A percentile compares a stretch with the other conserved stretches of the same genome.
Conservation (phyloP, 371 early-diverging fungal genomes). For the Apophysomyces ossiformis region DNA sequence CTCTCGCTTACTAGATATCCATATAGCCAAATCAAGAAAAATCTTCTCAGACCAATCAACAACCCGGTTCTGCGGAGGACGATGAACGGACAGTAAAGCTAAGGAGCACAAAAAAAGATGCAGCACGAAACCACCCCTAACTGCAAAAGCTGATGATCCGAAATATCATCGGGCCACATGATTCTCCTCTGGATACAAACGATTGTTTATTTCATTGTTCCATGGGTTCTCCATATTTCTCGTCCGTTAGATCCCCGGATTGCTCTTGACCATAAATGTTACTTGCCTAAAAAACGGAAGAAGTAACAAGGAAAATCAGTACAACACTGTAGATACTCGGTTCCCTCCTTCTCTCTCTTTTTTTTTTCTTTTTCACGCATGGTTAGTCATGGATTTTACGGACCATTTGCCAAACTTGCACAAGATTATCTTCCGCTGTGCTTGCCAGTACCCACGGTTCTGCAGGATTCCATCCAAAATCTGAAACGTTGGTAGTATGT, state of each 20-base stretch:
- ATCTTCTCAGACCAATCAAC: slow-evolving; percentile 1
- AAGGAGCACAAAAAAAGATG: slow-evolving; percentile 4
- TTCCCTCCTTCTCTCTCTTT: too few relatives aligned
- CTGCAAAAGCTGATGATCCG: slow-evolving; percentile 12
- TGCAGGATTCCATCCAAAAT: slow-evolving; percentile 96
- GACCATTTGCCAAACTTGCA: slow-evolving; percentile 98
- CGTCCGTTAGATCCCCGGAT: slow-evolving; percentile 4
- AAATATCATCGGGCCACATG: neutral
- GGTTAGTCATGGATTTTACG: neutral
- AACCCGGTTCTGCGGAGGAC: neutral
- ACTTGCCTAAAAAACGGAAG: neutral
- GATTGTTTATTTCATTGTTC: slow-evolving; percentile 3
- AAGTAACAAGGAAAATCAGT: neutral
- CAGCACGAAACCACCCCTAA: slow-evolving; percentile 5
- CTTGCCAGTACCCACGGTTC: slow-evolving; percentile 95
- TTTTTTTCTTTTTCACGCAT: neutral
- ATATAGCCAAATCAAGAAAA: slow-evolving; percentile 12
- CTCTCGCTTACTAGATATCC: neutral
- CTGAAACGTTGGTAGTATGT: slow-evolving; percentile 95
- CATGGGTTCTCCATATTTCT: slow-evolving; percentile 1
- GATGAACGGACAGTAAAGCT: slow-evolving; percentile 1
- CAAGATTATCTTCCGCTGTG: slow-evolving; percentile 95
- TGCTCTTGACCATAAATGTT: slow-evolving; percentile 6
- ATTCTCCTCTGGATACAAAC: slow-evolving; percentile 3
- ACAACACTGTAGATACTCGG: neutral